Percentiles rank a stretch among this genome's conserved stretches.
phyloP scores from a whole-genome alignment of 2,329 filamentous ascomycete species.

The Dothistroma septosporum region DNA sequence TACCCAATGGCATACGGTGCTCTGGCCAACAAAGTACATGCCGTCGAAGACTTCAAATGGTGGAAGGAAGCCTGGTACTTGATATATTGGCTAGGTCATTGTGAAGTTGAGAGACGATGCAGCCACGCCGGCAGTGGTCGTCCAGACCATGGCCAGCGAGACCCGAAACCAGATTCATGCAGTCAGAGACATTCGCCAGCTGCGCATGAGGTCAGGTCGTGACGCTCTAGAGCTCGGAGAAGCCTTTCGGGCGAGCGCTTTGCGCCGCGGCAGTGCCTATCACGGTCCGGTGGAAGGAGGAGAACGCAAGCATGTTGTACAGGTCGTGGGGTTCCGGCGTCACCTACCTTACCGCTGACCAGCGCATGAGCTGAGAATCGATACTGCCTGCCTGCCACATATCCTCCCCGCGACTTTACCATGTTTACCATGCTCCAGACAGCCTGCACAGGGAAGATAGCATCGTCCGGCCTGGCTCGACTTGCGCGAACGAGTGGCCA shows the following conservation, averaged over 20 bases:
- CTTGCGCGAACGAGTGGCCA: no score
- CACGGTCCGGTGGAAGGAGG: background rate
- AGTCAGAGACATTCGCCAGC: slow-evolving; percentile 13
- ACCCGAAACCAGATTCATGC: slow-evolving; percentile 7
- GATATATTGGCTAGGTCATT: slow-evolving; percentile 5
- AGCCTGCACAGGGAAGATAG: no score
- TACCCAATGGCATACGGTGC: slow-evolving; percentile 17
- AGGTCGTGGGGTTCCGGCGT: no score
- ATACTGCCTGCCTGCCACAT: no score
- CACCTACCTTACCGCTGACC: no score
- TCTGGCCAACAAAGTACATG: slow-evolving; percentile 20
- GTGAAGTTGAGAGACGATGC: slow-evolving; percentile 14
- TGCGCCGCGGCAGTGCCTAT: background rate
- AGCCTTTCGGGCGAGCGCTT: background rate
- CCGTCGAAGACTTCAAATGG: slow-evolving; percentile 15
- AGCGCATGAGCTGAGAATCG: no score
- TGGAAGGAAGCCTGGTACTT: slow-evolving; percentile 12
- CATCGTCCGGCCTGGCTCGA: no score
- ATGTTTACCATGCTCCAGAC: no score
- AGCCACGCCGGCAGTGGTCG: slow-evolving; percentile 15
- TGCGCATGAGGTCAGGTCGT: slow-evolving; percentile 9
- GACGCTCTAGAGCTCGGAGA: slow-evolving; percentile 4
- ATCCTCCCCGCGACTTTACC: no score
- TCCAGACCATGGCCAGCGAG: slow-evolving; percentile 10
- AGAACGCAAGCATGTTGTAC: background rate